A percentile compares a stretch with the other conserved stretches of the same genome.
Evolutionary conservation across 2,329 filamentous ascomycete species (phyloP).

Genomic region (Ascochyta lentis): DNA sequence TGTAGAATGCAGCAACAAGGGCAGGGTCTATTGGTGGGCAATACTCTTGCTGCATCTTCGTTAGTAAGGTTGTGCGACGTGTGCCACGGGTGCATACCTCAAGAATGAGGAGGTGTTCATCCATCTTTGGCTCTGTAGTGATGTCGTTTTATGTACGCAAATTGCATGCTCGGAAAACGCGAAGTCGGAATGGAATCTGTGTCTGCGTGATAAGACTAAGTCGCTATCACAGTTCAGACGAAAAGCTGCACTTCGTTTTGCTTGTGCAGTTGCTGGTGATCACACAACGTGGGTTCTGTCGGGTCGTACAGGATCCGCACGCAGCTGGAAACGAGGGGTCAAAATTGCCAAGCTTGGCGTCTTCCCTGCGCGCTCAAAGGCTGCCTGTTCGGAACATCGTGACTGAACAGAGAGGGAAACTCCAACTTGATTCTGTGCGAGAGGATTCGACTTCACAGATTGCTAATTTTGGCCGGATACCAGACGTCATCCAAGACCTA

Average conservation of each 20-base stretch:
- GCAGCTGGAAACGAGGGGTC: slow-evolving; percentile 5
- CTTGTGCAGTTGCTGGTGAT: neutral
- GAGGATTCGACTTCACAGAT: neutral
- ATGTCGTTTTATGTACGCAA: slow-evolving; percentile 29
- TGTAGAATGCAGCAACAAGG: slow-evolving; percentile 75
- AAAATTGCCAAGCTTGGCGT: slow-evolving; percentile 15
- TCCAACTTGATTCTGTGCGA: neutral
- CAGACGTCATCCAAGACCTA: slow-evolving; percentile 7
- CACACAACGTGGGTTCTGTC: neutral
- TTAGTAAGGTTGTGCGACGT: slow-evolving; percentile 22
- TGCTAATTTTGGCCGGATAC: neutral
- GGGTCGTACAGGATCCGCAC: neutral
- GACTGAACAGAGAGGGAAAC: neutral
- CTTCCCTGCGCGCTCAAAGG: neutral
- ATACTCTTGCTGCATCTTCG: slow-evolving; percentile 67
- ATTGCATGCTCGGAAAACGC: slow-evolving; percentile 35
- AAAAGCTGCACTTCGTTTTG: neutral
- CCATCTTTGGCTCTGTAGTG: slow-evolving; percentile 43
- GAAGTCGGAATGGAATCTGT: neutral
- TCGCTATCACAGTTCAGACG: neutral
- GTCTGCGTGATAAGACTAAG: neutral
- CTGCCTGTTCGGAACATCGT: neutral
- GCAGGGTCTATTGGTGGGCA: slow-evolving; percentile 78
- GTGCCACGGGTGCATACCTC: slow-evolving; percentile 31
- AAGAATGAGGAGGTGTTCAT: slow-evolving; percentile 42